Evolutionary conservation across 371 early-diverging fungal genomes (phyloP).

Genomic region (Actinomucor elegans): DNA sequence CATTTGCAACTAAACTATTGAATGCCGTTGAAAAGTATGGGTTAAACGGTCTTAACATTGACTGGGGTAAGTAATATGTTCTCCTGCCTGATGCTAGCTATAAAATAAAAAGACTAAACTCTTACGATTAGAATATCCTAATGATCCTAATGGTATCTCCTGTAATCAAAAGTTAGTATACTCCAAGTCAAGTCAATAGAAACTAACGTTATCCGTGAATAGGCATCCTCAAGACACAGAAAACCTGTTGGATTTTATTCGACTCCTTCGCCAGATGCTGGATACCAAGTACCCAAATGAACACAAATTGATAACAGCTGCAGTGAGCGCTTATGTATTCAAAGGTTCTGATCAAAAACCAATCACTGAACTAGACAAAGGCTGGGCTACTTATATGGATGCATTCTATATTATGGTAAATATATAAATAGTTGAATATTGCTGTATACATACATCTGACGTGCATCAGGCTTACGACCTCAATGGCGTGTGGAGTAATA

Average conservation of each 20-base stretch:
- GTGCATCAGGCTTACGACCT: conserved; percentile 44
- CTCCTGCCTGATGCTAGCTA: too few relatives aligned
- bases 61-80: conserved; percentile 36
- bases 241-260: conserved; percentile 34
- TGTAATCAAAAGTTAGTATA: conserved; percentile 26
- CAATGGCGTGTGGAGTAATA: conserved; percentile 30
- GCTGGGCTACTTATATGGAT: conserved; percentile 57
- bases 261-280: conserved; percentile 27
- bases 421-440: neutral
- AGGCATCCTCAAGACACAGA: conserved; percentile 46
- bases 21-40: conserved; percentile 31
- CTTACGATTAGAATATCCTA: conserved; percentile 24
- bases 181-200: neutral
- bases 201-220: neutral
- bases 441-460: too few relatives aligned
- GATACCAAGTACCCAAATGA: conserved; percentile 25
- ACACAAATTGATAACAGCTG: conserved; percentile 34
- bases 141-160: conserved; percentile 25
- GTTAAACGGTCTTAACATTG: conserved; percentile 55
- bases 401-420: conserved; percentile 61
- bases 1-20: conserved; percentile 18
- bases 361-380: conserved; percentile 12
- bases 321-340: conserved; percentile 23
- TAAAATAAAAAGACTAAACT: neutral
- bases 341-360: conserved; percentile 11